phyloP scores from a whole-genome alignment of 352 stramenopile species.

The Pythium vanterpoolii region DNA sequence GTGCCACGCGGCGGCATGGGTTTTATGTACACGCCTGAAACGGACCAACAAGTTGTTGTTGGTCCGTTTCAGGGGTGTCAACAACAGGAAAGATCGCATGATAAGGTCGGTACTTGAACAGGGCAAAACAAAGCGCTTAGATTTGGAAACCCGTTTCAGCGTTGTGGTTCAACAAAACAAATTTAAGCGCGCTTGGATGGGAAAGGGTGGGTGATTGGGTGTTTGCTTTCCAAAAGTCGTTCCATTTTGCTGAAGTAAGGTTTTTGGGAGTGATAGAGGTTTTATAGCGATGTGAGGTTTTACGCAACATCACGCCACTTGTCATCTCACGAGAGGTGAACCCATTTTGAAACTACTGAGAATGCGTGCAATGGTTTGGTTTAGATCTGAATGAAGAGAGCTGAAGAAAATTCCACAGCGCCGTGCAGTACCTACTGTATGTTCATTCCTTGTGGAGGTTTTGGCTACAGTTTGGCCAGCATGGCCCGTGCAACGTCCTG shows the following conservation, averaged over 20 bases:
- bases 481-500: conserved; percentile 23
- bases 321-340: conserved; percentile 14
- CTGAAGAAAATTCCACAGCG: not conserved
- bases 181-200: conserved; percentile 18
- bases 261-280: conserved; percentile 2
- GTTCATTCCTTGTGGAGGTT: too few relatives aligned
- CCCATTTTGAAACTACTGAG: not conserved
- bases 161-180: not conserved
- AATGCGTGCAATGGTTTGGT: not conserved
- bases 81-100: conserved; percentile 21
- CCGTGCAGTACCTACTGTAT: not conserved
- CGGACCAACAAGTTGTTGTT: conserved; percentile 21
- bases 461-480: conserved; percentile 26
- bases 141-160: not conserved
- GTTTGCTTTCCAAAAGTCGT: conserved; percentile 14
- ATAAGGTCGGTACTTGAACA: not conserved
- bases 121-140: conserved; percentile 17
- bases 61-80: too few relatives aligned
- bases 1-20: conserved; percentile 21
- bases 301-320: conserved; percentile 13
- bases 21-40: conserved; percentile 22
- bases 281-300: conserved; percentile 9
- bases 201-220: conserved; percentile 12
- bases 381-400: not conserved
- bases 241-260: conserved; percentile 4